Evolutionary conservation across 768 basidiomycete species (phyloP), one percentile per base, ranked within the genome.

Genomic region (Punctularia strigosozonata): DNA sequence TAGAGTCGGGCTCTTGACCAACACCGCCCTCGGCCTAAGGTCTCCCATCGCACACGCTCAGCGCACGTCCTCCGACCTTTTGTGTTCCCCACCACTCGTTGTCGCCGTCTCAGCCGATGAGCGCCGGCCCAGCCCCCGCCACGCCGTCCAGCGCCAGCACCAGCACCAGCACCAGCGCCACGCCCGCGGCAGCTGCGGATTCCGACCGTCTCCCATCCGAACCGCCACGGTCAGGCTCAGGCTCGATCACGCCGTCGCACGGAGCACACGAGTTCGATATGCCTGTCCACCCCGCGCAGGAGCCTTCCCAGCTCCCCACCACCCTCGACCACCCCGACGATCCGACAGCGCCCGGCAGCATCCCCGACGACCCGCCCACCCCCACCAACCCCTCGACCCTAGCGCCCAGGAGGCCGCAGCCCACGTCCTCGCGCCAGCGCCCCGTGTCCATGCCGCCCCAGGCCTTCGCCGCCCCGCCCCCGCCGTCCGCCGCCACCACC

Each of bases 361-460:
- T 20, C 50, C 21, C 34, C 32, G 20, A 51, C 36, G 25, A 8
- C 10, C 25, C 43, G 15, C 35, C 48, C 38, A 37, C 56, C 49
- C 54, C 62, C 38, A 61, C 60, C 46, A 66, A 52, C 20, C 48
- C 58, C 14, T 51, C 56, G 39, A 40, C 50, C 10, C 51, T 54
- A 31, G 42, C 58, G 50, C 45, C 1, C 43, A 44, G 40, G 36
- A 53, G 43, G 37, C 48, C 36, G 39, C 33, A 50, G 33, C 45
- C 48, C 28, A 44, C 50, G 24, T 42, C 50, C 31, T 56, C 49
- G 48, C 54, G 68, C 48, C 73, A 75, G 41, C 64, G 80, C 31
- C 82, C 82, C 35, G 65, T 80, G 36, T 84, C 83, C 6, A 79
- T 85, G 75, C 82, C 82, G 31, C 80, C 82, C 8, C 79, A 79